Evolutionary conservation across 371 early-diverging fungal species (phyloP).

Genomic region (Mucor racemosus): DNA sequence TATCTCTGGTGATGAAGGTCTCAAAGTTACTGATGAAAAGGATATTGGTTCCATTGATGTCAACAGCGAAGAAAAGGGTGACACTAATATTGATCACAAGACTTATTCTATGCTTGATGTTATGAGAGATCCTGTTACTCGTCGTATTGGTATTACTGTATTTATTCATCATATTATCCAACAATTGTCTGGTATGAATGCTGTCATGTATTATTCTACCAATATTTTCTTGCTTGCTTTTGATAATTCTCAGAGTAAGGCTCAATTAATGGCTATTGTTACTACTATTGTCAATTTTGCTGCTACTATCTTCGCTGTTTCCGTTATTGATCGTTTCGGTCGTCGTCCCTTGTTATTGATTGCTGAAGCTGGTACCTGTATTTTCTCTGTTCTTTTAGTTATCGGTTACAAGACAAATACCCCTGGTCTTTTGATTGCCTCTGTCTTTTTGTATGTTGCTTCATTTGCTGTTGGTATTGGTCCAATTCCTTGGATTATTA

Average conservation of each 20-base stretch:
- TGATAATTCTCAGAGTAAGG: constrained; percentile 40
- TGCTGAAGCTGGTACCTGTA: constrained; percentile 59
- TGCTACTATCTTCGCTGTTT: constrained; percentile 53
- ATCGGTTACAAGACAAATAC: constrained; percentile 52
- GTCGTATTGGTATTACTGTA: constrained; percentile 62
- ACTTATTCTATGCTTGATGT: constrained; percentile 35
- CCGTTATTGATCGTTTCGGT: constrained; percentile 43
- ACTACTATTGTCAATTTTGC: constrained; percentile 68
- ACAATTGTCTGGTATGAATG: constrained; percentile 88
- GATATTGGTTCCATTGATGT: neutral
- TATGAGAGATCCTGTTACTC: constrained; percentile 44
- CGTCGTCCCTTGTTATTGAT: constrained; percentile 62
- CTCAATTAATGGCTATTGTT: constrained; percentile 61
- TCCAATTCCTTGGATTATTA: constrained; percentile 79
- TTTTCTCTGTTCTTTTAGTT: constrained; percentile 63
- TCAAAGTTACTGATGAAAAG: constrained; percentile 1
- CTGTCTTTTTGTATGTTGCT: constrained; percentile 75
- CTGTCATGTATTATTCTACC: constrained; percentile 82
- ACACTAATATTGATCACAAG: neutral
- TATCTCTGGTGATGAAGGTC: neutral
- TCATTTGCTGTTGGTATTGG: constrained; percentile 86
- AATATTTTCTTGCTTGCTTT: constrained; percentile 57
- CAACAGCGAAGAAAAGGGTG: neutral
- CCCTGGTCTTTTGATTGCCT: constrained; percentile 59
- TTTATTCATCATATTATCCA: constrained; percentile 63